Conservation (phyloP, 306 rosid species). For the Inga leiocalycina region DNA sequence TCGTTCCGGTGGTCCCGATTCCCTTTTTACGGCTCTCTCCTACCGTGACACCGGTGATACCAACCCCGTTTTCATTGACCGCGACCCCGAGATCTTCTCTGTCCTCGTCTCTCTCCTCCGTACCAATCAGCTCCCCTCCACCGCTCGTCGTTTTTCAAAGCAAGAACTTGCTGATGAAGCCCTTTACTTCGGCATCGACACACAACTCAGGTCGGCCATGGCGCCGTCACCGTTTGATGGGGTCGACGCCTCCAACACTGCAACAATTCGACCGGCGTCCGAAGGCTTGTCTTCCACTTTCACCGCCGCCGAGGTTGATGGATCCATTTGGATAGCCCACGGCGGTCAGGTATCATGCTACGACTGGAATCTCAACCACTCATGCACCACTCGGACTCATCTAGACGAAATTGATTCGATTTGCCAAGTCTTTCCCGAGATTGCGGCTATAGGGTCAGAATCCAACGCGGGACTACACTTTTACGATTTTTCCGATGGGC, state of each 20-base stretch:
- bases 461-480: constrained; percentile 73
- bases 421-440: constrained; percentile 67
- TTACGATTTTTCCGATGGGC: constrained; percentile 69
- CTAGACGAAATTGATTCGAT: constrained; percentile 71
- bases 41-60: constrained; percentile 52
- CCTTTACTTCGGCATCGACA: constrained; percentile 74
- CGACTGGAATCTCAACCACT: constrained; percentile 66
- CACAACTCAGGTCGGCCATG: constrained; percentile 60
- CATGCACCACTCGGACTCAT: constrained; percentile 71
- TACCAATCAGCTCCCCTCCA: constrained; percentile 69
- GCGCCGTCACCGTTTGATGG: constrained; percentile 68
- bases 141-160: constrained; percentile 64
- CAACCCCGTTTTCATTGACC: constrained; percentile 79
- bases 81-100: constrained; percentile 87
- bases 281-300: constrained; percentile 77
- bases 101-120: constrained; percentile 84
- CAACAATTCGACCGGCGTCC: constrained; percentile 64
- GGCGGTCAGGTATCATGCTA: constrained; percentile 82
- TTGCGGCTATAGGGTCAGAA: constrained; percentile 69
- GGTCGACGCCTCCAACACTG: constrained; percentile 66
- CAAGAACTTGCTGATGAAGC: constrained; percentile 92
- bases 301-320: constrained; percentile 48
- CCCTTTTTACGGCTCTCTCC: constrained; percentile 73
- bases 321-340: constrained; percentile 88
- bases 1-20: constrained; percentile 77